These are phyloP conservation scores for Cucumis melo DNA, from an alignment of 306 rosid species.

Conservation along the genomic window DNA sequence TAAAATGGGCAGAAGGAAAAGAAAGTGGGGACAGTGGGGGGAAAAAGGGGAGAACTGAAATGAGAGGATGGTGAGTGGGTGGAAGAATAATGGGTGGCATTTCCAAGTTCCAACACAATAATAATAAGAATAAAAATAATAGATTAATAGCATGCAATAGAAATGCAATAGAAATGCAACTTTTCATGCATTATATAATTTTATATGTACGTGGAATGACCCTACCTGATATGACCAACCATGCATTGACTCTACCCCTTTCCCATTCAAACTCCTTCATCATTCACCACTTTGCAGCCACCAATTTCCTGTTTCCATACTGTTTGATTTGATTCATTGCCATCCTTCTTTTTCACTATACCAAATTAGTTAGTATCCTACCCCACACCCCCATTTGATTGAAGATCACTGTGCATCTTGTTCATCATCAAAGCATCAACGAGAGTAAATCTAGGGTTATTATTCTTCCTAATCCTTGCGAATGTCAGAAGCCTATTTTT, in stretches of 20 bases:
- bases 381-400: not conserved
- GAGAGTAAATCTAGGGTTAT: not conserved
- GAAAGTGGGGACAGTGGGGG: not conserved
- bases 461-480: not conserved
- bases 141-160: not conserved
- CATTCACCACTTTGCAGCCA: constrained; percentile 10
- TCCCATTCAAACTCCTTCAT: constrained; percentile 11
- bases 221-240: constrained; percentile 10
- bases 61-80: constrained; percentile 5
- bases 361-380: not conserved
- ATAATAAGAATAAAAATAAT: not conserved
- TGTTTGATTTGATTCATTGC: constrained; percentile 2
- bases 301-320: constrained; percentile 6
- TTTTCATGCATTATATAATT: constrained; percentile 2
- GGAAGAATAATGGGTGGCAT: constrained; percentile 4
- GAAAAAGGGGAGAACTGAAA: not conserved
- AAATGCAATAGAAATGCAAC: constrained; percentile 1
- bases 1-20: constrained; percentile 1
- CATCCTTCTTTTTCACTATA: not conserved
- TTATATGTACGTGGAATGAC: not conserved
- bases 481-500: not conserved
- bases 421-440: not conserved
- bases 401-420: not conserved
- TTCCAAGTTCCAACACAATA: constrained; percentile 1
- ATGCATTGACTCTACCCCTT: constrained; percentile 10